phyloP scores from a whole-genome alignment of 331 rosid species.

The Spiraea crenata region DNA sequence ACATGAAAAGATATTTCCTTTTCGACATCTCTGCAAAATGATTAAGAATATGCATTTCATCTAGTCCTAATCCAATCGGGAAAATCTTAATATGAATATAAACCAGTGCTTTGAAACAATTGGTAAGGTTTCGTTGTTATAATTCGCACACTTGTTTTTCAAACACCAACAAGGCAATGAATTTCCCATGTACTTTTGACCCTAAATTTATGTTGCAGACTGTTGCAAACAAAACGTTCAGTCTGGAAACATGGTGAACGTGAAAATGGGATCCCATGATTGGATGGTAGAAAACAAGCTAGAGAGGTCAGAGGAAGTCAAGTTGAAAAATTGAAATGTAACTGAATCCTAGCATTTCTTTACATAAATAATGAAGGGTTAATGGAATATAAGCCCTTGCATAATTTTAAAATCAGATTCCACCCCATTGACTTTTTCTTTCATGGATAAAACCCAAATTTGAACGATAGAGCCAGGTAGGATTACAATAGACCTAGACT shows the following conservation, averaged over 20 bases:
- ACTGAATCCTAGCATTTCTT: not conserved
- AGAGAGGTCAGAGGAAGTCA: not conserved
- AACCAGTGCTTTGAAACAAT: not conserved
- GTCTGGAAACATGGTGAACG: slow-evolving; percentile 6
- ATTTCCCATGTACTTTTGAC: not conserved
- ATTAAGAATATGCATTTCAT: not conserved
- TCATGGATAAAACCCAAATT: too few relatives aligned
- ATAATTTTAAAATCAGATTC: too few relatives aligned
- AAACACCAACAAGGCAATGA: too few relatives aligned
- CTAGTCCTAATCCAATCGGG: not conserved
- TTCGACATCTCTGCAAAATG: not conserved
- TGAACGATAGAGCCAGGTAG: too few relatives aligned
- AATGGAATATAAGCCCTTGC: too few relatives aligned
- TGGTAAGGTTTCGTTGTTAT: not conserved
- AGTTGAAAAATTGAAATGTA: not conserved
- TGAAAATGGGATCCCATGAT: not conserved
- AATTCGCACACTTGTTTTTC: too few relatives aligned
- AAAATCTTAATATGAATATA: not conserved
- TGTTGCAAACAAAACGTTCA: not conserved
- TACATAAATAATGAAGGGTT: too few relatives aligned
- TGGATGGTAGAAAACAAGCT: not conserved
- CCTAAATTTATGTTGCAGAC: not conserved
- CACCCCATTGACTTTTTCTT: too few relatives aligned
- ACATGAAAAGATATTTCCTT: not conserved
- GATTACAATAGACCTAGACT: too few relatives aligned